Base-by-base conservation (phyloP, 78 protist species). In the Mantamonas sphyraenae region DNA sequence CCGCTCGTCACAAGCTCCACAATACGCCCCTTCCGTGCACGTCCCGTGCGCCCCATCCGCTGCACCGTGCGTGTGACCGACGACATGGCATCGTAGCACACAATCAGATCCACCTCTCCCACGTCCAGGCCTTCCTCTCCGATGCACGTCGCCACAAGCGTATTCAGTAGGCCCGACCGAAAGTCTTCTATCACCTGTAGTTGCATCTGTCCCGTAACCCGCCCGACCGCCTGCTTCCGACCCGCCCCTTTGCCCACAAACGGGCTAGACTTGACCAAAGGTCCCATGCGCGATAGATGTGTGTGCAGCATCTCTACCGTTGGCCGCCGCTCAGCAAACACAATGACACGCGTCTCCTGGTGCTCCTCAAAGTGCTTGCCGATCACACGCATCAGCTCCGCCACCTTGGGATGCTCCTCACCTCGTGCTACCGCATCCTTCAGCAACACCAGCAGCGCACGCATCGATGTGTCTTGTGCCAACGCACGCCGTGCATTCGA, bases 41-140 rank as follows among this genome's bases (percentile, higher is more conserved):
- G 68, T 14, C 99, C 99, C 0, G 98, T 94, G 31, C 99, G 75
- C 12, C 99, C 99, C 72, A 82, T 66, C 12, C 99, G 76, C 82
- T 96, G 99, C 12, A 87, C 76, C 20, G 42, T 37, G n/a, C 96
- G 80, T 1, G 70, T 64, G n/a, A 86, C 40, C 0, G 96, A 86
- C 33, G 43, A 35, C 19, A 39, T 63, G 4, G 70, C 40, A 50
- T 96, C 99, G 68, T 64, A 96, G 64, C 82, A 77, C 10, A 95
- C 80, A 8, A 93, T 90, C 17, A 95, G 76, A 63, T 96, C 97
- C 10, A 93, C 97, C 26, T 90, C 90, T 22, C 86, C 88, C 1
- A 87, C 77, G 64, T 87, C 92, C 9, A 87, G 71, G 12, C 92
- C 92, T 61, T 94, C 98, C 42, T 94, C 98, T 40, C 97, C 99